phyloP scores from a whole-genome alignment of 2,329 filamentous ascomycete genomes.

The Epichloe sibirici region DNA sequence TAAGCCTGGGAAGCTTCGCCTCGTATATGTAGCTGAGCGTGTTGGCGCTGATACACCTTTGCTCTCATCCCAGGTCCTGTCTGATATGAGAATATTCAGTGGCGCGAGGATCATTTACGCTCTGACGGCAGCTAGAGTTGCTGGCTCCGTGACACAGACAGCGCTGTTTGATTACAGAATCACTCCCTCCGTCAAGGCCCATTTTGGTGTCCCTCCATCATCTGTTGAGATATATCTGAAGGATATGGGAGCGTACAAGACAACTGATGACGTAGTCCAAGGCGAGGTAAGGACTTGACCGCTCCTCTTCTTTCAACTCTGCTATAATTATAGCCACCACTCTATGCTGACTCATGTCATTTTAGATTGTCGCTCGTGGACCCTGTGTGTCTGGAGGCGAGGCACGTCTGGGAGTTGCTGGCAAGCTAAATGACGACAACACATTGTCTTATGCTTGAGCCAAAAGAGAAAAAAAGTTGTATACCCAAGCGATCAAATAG shows the following conservation, averaged over 20 bases:
- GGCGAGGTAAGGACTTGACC: constrained; percentile 45
- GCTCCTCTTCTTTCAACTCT: not conserved
- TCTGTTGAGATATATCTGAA: constrained; percentile 66
- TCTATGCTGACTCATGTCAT: not conserved
- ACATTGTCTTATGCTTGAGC: constrained; percentile 47
- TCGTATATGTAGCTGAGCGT: constrained; percentile 69
- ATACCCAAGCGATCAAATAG: not conserved
- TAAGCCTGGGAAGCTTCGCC: constrained; percentile 60
- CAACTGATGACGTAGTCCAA: constrained; percentile 46
- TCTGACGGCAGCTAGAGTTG: constrained; percentile 69
- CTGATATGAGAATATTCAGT: constrained; percentile 71
- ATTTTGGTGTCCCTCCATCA: constrained; percentile 75
- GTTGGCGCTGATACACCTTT: constrained; percentile 48
- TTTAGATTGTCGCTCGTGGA: constrained; percentile 58
- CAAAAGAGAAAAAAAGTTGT: not conserved
- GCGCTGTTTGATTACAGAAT: constrained; percentile 77
- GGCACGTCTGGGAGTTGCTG: constrained; percentile 49
- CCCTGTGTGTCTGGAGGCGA: constrained; percentile 61
- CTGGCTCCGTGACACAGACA: constrained; percentile 79
- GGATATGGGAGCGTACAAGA: constrained; percentile 48
- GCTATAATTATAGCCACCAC: no score
- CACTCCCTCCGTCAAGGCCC: constrained; percentile 29
- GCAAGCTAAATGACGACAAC: constrained; percentile 57
- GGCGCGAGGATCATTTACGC: constrained; percentile 75
- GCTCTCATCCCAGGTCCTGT: constrained; percentile 57